These are phyloP conservation scores for Coniochaeta hoffmannii DNA, from an alignment of 2,329 filamentous ascomycete genomes.

Conservation along the genomic window DNA sequence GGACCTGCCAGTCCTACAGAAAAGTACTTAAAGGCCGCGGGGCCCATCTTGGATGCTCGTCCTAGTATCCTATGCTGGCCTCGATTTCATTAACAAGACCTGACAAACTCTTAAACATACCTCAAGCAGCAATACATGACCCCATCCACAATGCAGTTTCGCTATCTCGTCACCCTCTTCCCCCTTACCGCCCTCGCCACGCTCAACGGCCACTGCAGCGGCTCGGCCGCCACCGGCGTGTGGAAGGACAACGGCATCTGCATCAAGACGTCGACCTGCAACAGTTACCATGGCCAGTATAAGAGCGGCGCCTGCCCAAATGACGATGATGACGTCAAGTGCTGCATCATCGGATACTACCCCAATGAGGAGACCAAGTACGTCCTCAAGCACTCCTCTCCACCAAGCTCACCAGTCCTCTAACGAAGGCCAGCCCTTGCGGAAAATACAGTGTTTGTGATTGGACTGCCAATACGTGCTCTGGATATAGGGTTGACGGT, in stretches of 20 bases:
- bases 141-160: not conserved
- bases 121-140: not conserved
- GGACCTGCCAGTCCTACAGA: too few relatives aligned
- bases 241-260: not conserved
- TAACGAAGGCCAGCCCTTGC: not conserved
- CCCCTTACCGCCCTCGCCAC: not conserved
- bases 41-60: not conserved
- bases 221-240: not conserved
- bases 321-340: not conserved
- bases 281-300: not conserved
- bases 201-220: not conserved
- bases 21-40: not conserved
- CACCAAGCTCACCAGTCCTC: too few relatives aligned
- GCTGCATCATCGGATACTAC: not conserved
- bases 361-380: not conserved
- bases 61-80: not conserved
- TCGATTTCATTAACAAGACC: too few relatives aligned
- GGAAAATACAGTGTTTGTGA: not conserved
- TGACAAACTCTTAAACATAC: not conserved
- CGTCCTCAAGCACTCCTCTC: too few relatives aligned
- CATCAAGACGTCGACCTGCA: not conserved
- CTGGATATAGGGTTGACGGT: not conserved
- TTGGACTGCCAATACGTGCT: not conserved
- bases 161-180: not conserved
- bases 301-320: not conserved